Percentiles rank a stretch among this genome's conserved stretches.
phyloP scores from a whole-genome alignment of 2,329 filamentous ascomycete genomes.

The Aureobasidium mangrovei region DNA sequence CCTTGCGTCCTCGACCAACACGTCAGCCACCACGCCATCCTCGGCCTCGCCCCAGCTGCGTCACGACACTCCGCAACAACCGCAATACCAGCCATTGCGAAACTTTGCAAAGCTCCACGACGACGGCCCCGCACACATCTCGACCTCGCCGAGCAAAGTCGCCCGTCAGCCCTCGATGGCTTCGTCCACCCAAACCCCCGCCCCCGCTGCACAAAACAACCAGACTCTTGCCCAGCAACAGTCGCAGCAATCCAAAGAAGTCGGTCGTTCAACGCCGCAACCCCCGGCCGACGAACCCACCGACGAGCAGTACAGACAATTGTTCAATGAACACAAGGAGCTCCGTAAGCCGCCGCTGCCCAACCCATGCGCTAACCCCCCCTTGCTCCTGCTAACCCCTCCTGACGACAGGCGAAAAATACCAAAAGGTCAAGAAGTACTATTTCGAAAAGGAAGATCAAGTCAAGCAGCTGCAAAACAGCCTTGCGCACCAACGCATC shows the following conservation, averaged over 20 bases:
- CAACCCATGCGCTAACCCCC: neutral
- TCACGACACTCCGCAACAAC: slow-evolving; percentile 12
- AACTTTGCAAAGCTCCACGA: slow-evolving; percentile 8
- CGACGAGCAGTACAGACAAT: slow-evolving; percentile 38
- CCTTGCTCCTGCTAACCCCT: slow-evolving; percentile 8
- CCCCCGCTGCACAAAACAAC: neutral
- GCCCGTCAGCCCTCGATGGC: slow-evolving; percentile 10
- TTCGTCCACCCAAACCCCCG: slow-evolving; percentile 1
- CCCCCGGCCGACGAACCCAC: slow-evolving; percentile 36
- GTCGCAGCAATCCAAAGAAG: slow-evolving; percentile 22
- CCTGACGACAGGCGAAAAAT: slow-evolving; percentile 66
- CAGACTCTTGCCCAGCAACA: slow-evolving; percentile 13
- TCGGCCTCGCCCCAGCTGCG: slow-evolving; percentile 7
- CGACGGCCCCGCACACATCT: slow-evolving; percentile 4
- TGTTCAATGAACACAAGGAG: slow-evolving; percentile 43
- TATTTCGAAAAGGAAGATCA: slow-evolving; percentile 90
- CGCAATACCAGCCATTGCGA: slow-evolving; percentile 2
- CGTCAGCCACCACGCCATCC: slow-evolving; percentile 13
- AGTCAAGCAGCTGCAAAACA: slow-evolving; percentile 91
- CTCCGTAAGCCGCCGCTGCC: slow-evolving; percentile 32
- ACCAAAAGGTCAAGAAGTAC: slow-evolving; percentile 94
- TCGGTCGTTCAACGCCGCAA: slow-evolving; percentile 38
- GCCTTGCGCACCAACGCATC: slow-evolving; percentile 90
- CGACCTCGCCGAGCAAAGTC: neutral
- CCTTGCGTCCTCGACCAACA: slow-evolving; percentile 12